Evolutionary conservation across 75 land plant species (phyloP).

Genomic region (Sequoia sempervirens): DNA sequence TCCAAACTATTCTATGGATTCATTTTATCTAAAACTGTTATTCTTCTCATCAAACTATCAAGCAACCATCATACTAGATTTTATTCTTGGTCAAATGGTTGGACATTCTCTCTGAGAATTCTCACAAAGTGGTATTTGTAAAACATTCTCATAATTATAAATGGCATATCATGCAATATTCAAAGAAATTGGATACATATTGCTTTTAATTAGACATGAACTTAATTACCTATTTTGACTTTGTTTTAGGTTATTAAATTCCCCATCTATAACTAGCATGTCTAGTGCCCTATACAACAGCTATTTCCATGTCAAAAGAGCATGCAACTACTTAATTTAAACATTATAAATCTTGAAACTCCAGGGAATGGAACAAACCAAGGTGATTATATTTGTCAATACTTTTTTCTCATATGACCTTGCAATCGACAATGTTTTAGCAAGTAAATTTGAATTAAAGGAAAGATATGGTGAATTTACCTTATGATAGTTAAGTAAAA

Average conservation of each 20-base stretch:
- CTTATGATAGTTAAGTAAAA: not conserved
- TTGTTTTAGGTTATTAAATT: no score
- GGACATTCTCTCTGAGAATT: no score
- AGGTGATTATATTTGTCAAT: not conserved
- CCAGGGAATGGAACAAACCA: not conserved
- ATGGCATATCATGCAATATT: not conserved
- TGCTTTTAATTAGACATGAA: not conserved
- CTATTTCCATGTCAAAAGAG: not conserved
- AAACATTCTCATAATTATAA: no score
- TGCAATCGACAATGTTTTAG: no score
- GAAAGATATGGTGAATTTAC: not conserved
- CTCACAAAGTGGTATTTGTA: not conserved
- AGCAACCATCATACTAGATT: no score
- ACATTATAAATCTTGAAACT: not conserved
- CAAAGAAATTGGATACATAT: not conserved
- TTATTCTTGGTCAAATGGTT: no score
- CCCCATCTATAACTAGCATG: not conserved
- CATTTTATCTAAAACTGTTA: no score
- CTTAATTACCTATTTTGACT: no score
- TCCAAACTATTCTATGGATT: no score
- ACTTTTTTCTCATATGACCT: not conserved
- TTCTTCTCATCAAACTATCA: no score
- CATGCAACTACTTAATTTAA: no score
- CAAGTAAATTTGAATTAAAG: not conserved
- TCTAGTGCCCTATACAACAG: not conserved